phyloP scores from a whole-genome alignment of 495 filamentous ascomycete species.

The Hypoxylon subgilvum region DNA sequence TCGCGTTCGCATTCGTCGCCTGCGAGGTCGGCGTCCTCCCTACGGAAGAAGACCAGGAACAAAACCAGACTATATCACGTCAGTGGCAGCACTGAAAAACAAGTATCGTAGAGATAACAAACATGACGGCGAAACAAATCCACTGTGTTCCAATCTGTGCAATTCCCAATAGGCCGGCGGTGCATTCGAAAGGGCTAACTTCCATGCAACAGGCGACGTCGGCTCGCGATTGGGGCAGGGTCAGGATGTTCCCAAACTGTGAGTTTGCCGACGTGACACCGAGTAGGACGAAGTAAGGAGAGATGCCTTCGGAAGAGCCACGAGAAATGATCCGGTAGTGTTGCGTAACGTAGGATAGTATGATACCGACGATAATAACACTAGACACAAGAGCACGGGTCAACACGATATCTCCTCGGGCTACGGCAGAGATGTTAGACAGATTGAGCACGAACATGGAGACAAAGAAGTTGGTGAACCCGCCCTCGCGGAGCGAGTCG shows the following conservation, averaged over 20 bases:
- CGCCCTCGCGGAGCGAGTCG: constrained; percentile 58
- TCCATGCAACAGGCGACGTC: constrained; percentile 85
- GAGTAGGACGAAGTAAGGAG: constrained; percentile 89
- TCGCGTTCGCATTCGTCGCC: constrained; percentile 47
- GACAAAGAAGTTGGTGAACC: constrained; percentile 65
- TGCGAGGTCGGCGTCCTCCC: constrained; percentile 61
- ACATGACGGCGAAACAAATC: constrained; percentile 91
- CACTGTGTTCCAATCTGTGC: constrained; percentile 90
- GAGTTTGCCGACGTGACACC: constrained; percentile 87
- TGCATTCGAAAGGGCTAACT: constrained; percentile 80
- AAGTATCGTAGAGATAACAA: constrained; percentile 39
- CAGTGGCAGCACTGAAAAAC: not conserved
- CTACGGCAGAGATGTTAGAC: not conserved
- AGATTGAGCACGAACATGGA: constrained; percentile 57
- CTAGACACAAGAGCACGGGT: constrained; percentile 53
- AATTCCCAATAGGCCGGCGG: constrained; percentile 82
- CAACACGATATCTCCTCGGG: not conserved
- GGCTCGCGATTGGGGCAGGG: constrained; percentile 74
- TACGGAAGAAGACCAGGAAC: constrained; percentile 83
- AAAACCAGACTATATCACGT: constrained; percentile 67
- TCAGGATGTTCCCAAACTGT: constrained; percentile 88
- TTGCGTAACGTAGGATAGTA: constrained; percentile 93
- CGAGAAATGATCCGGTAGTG: constrained; percentile 87
- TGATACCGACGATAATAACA: constrained; percentile 85
- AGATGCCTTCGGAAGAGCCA: constrained; percentile 92